Evolutionary conservation across 1,139 yeast species (phyloP), one percentile per base, ranked within the genome.

Genomic region (Hanseniaspora uvarum): DNA sequence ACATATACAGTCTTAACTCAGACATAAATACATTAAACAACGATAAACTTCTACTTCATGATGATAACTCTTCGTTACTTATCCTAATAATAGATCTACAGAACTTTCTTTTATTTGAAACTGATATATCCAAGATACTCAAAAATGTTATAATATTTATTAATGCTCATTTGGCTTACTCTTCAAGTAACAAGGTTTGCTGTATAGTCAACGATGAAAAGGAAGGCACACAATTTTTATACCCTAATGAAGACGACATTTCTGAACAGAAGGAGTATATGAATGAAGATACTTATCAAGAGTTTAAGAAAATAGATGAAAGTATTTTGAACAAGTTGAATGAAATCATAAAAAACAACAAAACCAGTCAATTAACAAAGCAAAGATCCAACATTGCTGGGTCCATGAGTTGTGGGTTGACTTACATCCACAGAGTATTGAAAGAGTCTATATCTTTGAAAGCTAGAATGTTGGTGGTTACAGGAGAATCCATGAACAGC

Each of bases 161-260:
- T 56, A 92, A 92, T 64, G 89, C 94, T 0, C 98, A 92, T 67
- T 66, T 94, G 50, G 81, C 98, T 0, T 73, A 87, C 55, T 86
- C 87, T 67, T 86, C 86, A 63, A 79, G 88, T 37, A 92, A 92
- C 66, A 79, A 80, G 63, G 95, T 89, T 11, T 50, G 53, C 24
- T 86, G 95, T 7, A 80, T 92, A 31, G 78, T 92, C 37, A 85
- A 87, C 1, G 83, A 87, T 26, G 84, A 88, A 56, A 78, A 88
- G 1, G 68, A 70, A 14, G 88, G 92, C 0, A 82, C 94, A 0
- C 72, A 73, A 60, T 79, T 85, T 61, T 65, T 92, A 21, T 87
- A 83, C 63, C 97, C 98, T 0, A 56, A 56, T 12, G 60, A 37
- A 24, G 34, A 31, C n/a, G 36, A 40, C 14, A 14, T 19, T 12